Evolutionary conservation across 2,329 filamentous ascomycete genomes (phyloP), one percentile per base, ranked within the genome.

Genomic region (Triangularia setosa): DNA sequence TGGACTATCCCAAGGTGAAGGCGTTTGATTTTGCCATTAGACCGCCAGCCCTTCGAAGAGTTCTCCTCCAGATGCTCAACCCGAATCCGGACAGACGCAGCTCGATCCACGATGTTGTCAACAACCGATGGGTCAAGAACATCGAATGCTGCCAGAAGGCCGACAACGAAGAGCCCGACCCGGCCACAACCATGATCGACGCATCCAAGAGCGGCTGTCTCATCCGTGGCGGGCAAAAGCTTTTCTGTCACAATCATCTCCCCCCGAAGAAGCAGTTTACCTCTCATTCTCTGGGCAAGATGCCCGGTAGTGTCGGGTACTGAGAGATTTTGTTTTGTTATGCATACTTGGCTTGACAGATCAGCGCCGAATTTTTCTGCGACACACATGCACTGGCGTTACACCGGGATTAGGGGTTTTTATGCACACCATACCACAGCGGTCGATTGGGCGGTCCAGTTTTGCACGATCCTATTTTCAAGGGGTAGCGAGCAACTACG

Each of bases 41-140:
- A 70, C 88, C 90, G 28, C 85, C 87, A 0, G 85, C 87, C 2
- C 81, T 93, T 63, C 87, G 89, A 65, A 86, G 88, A 11, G 79
- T 96, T 4, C 77, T 96, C 11, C 79, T 95, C 59, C 87, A 86
- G 73, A 96, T 97, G 92, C 82, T 96, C 30, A 88, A 96, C 74
- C 92, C 92, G 0, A 80, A 93, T 69, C 91, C 93, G 0, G 76
- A 79, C 7, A 87, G 87, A 73, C 89, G 93, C 52, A 87, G 90
- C 69, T 85, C 82, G 27, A 90, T 95, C 59, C 77, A 83, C 6
- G 85, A 91, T 1, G 87, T 91, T 1, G 78, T 92, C 61, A 86
- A 83, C 67, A 86, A 90, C 70, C 81, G 88, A n/a, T 92, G 87
- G 83, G 79, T 95, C 71, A 89, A 86, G 78, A 84, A 83, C 60